phyloP scores from a whole-genome alignment of 257 asterid genomes.

The Verbena officinalis region DNA sequence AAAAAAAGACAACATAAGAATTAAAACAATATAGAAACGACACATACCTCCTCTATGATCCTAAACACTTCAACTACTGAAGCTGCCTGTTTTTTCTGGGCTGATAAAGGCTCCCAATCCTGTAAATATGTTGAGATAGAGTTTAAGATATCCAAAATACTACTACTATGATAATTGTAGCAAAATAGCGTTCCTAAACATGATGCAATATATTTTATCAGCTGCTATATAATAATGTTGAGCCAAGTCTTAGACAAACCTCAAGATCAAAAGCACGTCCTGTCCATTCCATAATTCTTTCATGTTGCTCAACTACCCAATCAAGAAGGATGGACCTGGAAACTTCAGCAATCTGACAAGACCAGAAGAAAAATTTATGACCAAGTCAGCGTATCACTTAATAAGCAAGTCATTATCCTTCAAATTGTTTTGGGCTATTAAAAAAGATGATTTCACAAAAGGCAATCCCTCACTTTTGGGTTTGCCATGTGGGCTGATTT shows the following conservation, averaged over 20 bases:
- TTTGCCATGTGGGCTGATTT: conserved; percentile 1
- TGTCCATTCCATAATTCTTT: conserved; percentile 90
- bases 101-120: conserved; percentile 94
- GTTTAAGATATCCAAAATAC: conserved; percentile 13
- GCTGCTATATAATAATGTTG: conserved; percentile 19
- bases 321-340: conserved; percentile 87
- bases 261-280: conserved; percentile 95
- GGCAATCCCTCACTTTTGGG: conserved; percentile 18
- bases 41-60: conserved; percentile 89
- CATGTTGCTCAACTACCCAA: conserved; percentile 93
- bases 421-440: conserved; percentile 18
- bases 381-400: conserved; percentile 22
- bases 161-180: conserved; percentile 16
- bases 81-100: conserved; percentile 91
- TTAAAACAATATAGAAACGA: conserved; percentile 17
- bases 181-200: conserved; percentile 12
- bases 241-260: conserved; percentile 51
- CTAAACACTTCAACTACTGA: conserved; percentile 98
- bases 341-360: conserved; percentile 71
- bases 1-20: not conserved
- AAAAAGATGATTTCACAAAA: conserved; percentile 14
- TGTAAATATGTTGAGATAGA: conserved; percentile 33
- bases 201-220: conserved; percentile 7
- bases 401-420: conserved; percentile 14
- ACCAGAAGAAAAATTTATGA: conserved; percentile 33